These are phyloP conservation scores for Ceratobasidium sp. DNA, from an alignment of 1,284 basidiomycete genomes.

Conservation along the genomic window DNA sequence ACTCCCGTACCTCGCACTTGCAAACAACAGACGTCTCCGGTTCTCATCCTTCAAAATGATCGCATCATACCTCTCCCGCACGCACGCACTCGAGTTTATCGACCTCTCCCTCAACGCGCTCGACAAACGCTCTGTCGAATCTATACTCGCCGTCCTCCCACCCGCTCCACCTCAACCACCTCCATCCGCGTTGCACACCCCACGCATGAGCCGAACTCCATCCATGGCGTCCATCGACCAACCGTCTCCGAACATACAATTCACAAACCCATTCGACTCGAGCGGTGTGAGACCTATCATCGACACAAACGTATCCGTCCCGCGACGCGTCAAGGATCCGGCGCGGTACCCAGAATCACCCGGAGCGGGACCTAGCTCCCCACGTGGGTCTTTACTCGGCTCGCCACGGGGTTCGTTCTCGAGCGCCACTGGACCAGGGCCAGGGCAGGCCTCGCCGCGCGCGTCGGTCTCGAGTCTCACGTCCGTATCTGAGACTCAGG, in stretches of 20 bases:
- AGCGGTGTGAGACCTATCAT: slow-evolving; percentile 20
- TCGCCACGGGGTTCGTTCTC: slow-evolving; percentile 33
- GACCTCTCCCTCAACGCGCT: slow-evolving; percentile 91
- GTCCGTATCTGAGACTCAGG: not conserved
- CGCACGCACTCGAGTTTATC: slow-evolving; percentile 82
- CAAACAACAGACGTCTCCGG: slow-evolving; percentile 88
- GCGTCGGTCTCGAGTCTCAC: slow-evolving; percentile 28
- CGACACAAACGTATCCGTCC: slow-evolving; percentile 28
- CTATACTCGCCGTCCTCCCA: slow-evolving; percentile 78
- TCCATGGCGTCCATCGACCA: slow-evolving; percentile 33
- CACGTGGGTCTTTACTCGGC: slow-evolving; percentile 16
- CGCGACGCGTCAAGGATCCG: slow-evolving; percentile 37
- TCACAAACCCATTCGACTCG: slow-evolving; percentile 34
- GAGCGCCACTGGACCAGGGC: not conserved
- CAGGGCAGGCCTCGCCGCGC: slow-evolving; percentile 15
- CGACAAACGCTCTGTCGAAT: slow-evolving; percentile 88
- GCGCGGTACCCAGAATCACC: slow-evolving; percentile 42
- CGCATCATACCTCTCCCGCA: slow-evolving; percentile 74
- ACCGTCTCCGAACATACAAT: slow-evolving; percentile 23
- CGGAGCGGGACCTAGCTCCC: slow-evolving; percentile 40
- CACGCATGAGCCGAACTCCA: slow-evolving; percentile 30
- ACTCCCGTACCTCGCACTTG: slow-evolving; percentile 86
- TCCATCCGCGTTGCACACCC: slow-evolving; percentile 30
- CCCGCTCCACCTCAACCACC: slow-evolving; percentile 61
- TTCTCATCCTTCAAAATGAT: slow-evolving; percentile 84